Base-by-base conservation (phyloP, 768 basidiomycete species). In the Suillus clintonianus region DNA sequence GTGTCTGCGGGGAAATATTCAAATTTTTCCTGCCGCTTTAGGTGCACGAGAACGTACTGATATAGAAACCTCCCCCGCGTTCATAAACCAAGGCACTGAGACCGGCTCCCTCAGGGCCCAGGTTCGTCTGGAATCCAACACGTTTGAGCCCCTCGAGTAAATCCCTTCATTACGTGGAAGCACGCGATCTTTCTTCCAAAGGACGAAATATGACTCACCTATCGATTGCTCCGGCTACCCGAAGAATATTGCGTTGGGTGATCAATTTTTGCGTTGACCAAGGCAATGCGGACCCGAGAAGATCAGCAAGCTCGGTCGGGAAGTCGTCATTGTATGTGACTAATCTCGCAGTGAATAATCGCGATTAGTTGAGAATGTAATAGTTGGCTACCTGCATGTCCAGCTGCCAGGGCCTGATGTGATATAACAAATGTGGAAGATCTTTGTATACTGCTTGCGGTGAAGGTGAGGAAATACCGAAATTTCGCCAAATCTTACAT, bases 101-200 rank as follows among this genome's bases (percentile, higher is more conserved):
- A 0, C 83, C 81, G 10, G 75, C 71, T n/a, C 66, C 76, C 57
- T 81, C 78, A 9, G 72, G 72, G 32, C 82, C 81, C 34, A 75
- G 67, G 59, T 76, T 77, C 2, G 75, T 76, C 59, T 68, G 72
- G 67, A 83, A 79, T 5, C 81, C 81, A 13, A 64, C 75, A 50
- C 64, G 71, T 11, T 66, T 64, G n/a, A 83, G 69, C 34, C 69
- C 73, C n/a, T 78, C 74, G 1, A 81, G 72, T n/a, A 81, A 69
- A 17, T 75, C 75, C 68, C 80, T 82, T 55, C 13, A 36, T 60
- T 45, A 14, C 24, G 30, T 37, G 24, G 24, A 50, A 45, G 39
- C n/a, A n/a, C 10, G 17, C 34, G 4, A 41, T 62, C 19, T n/a
- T 15, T 30, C 30, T 15, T 30, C 30, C 17, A 11, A 19, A 9